Base-by-base conservation (phyloP, 2,329 filamentous ascomycete species). In the Fusarium sp. region DNA sequence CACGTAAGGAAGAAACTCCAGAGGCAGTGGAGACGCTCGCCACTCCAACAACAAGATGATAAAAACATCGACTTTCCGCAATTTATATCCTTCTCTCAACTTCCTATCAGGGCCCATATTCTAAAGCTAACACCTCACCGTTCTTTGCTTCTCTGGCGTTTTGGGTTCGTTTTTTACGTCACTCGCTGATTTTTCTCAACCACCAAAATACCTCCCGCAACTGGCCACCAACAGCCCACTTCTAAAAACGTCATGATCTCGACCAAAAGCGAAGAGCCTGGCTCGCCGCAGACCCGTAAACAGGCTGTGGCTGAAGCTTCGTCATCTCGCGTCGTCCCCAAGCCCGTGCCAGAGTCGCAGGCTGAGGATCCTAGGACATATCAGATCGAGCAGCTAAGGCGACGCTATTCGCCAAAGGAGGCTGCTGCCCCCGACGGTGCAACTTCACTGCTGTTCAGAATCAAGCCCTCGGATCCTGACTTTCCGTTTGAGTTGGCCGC, bases 401-500 rank as follows among this genome's bases (percentile, higher is more conserved):
- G 87, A 65, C 86, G 92, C 32, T 95, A 88, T 76, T 82, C 80
- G 2, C 81, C 85, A 8, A 79, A 77, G 47, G 81, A 85, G 62
- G 77, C 79, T 12, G 78, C 73, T 15, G 72, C 81, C 4, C 74
- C 77, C 8, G 77, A 84, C 61, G 83, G 85, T 47, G 82, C 82
- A 4, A 87, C 86, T 0, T 83, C 85, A 17, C 77, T 94, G 38
- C 78, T 82, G 11, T 92, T 95, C 77, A 86, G 83, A 50, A 79
- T 96, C 63, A 80, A 79, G 14, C 92, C 92, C 7, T 93, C 92
- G 7, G 92, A 96, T 74, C 92, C 92, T 0, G 92, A 96, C 73
- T 95, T 96, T 72, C 91, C 92, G 1, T 95, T 92, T 76, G 91
- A 94, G 63, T 81, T 95, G 73, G 84, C 88, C 24, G 81, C 85